Base-by-base conservation (phyloP, 2,329 filamentous ascomycete species). In the Chaetomium sp. region DNA sequence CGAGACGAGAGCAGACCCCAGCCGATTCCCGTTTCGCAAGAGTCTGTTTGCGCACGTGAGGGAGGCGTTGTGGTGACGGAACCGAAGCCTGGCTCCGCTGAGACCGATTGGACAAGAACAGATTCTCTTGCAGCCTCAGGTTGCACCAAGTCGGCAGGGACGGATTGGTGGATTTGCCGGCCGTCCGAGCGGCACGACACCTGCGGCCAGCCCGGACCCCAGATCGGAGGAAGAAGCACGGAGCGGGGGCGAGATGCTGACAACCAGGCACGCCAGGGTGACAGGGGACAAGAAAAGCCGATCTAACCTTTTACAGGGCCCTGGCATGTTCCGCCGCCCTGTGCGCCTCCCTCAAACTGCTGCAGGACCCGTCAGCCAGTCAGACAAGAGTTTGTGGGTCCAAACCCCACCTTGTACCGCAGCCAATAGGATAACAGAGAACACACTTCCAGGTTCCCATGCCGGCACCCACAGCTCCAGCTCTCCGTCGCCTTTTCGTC, bases 401-500 rank as follows among this genome's bases (percentile, higher is more conserved):
- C 2, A 3, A 35, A 51, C 53, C 67, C 66, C 65, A 62, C 58
- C n/a, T n/a, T 4, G 9, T 6, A 45, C 19, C 13, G 8, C 7
- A 60, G 60, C 70, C 70, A 71, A 71, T 71, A 58, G 38, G 60
- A 51, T 62, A 5, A 54, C 42, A 33, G 45, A 59, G 56, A 62
- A 47, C n/a, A 33, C 42, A 60, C 58, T 65, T 62, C 64, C 60
- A 35, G 49, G 23, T 23, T 53, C 23, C 64, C 51, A 47, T 65
- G 64, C 57, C 51, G 62, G 60, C 69, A 68, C 65, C 65, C 66
- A 66, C 68, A 68, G 67, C 63, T 64, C 62, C 59, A 65, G 63
- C 65, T 59, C 64, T 65, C 67, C 65, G 65, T 62, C 56, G 65
- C 66, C 65, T 65, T 72, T 71, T 69, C 61, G 69, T 69, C 68